Base-by-base conservation (phyloP, 2,329 filamentous ascomycete species). In the Diaporthe nobilis region DNA sequence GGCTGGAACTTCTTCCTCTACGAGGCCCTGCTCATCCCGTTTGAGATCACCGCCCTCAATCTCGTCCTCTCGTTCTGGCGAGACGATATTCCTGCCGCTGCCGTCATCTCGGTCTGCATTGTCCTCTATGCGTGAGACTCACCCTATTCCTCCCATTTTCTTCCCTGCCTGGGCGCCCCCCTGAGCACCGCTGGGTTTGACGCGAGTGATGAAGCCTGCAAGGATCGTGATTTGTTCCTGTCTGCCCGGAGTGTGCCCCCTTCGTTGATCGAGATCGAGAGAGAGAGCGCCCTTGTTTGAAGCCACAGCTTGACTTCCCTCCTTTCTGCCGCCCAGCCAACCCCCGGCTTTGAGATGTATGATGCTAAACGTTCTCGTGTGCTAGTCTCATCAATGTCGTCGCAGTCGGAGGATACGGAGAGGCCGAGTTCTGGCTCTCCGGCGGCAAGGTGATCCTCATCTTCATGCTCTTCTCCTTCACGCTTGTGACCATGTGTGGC, bases 401-500 rank as follows among this genome's bases (percentile, higher is more conserved):
- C 77, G 91, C 91, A 42, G 92, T 94, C 49, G 88, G 90, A 77
- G 91, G 86, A 84, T 94, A 92, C 79, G 92, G 93, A 77, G 92
- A 94, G 81, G 90, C 92, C 15, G 94, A 96, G 80, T 96, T 96
- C 80, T 92, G 89, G 89, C 85, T 92, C 4, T 89, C 90, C 3
- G 85, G 84, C 53, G 91, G 91, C 77, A 94, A 94, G 82, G 87
- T 94, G 47, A 82, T 94, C 31, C 86, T 94, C 63, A 93, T 93
- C 79, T 85, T 92, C 76, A 90, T 92, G 17, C 86, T 94, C 72
- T 92, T 95, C 82, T 84, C 88, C 80, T 95, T 93, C 84, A 95
- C 94, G n/a, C 94, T 96, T 81, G 88, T 96, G 79, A 92, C 91
- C 67, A 95, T 95, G 92, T 86, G 95, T 10, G 94, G 94, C 49